phyloP scores from a whole-genome alignment of 1,284 basidiomycete genomes.

The Austroboletus novae-zelandiae region DNA sequence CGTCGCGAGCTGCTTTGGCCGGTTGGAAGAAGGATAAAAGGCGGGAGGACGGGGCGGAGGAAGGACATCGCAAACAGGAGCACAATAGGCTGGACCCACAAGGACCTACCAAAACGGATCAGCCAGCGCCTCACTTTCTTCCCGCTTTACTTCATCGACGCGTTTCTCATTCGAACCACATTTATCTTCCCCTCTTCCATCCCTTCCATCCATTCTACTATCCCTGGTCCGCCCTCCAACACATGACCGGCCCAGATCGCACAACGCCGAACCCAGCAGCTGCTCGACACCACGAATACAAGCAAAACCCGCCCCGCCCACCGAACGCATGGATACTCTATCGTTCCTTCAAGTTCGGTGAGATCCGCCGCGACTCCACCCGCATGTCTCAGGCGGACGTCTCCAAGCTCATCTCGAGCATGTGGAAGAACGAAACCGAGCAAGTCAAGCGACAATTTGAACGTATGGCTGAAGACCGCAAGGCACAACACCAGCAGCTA shows the following conservation, averaged over 20 bases:
- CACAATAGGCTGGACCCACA: constrained; percentile 36
- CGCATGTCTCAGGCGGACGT: constrained; percentile 68
- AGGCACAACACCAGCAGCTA: constrained; percentile 58
- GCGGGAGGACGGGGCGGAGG: not conserved
- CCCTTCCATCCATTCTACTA: constrained; percentile 3
- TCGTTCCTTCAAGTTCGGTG: constrained; percentile 62
- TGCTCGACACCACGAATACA: constrained; percentile 16
- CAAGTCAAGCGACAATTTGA: constrained; percentile 64
- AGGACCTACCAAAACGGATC: constrained; percentile 33
- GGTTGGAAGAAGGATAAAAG: constrained; percentile 6
- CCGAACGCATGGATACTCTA: constrained; percentile 94
- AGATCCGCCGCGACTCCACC: constrained; percentile 34
- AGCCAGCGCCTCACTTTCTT: constrained; percentile 20
- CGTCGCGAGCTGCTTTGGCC: constrained; percentile 9
- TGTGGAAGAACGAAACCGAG: constrained; percentile 66
- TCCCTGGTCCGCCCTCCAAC: constrained; percentile 6
- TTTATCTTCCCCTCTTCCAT: constrained; percentile 11
- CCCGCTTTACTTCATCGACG: constrained; percentile 25
- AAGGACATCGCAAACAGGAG: constrained; percentile 24
- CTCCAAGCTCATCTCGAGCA: constrained; percentile 64
- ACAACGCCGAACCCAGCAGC: not conserved
- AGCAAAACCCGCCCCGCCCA: constrained; percentile 60
- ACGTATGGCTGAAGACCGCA: constrained; percentile 62
- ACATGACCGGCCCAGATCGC: constrained; percentile 22
- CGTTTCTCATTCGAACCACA: constrained; percentile 20